Evolutionary conservation across 2,329 filamentous ascomycete species (phyloP).

Genomic region (Arachnomyces sp.): DNA sequence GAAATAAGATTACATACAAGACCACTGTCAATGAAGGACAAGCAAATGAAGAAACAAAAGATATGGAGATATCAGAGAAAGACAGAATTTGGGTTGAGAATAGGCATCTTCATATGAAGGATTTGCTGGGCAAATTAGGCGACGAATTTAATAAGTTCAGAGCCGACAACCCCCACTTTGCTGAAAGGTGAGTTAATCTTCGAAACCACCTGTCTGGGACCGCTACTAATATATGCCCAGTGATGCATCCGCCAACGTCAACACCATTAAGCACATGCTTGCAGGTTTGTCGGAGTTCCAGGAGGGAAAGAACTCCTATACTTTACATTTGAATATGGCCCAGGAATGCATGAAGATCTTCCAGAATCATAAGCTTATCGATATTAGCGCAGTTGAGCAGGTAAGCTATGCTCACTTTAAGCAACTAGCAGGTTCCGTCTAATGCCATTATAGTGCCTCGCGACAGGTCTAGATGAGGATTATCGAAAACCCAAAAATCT

Average conservation of each 20-base stretch:
- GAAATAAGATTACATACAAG: conserved; percentile 78
- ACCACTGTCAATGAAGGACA: conserved; percentile 69
- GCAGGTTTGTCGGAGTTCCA: conserved; percentile 90
- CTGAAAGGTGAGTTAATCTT: conserved; percentile 47
- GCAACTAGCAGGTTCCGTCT: neutral
- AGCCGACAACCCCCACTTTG: conserved; percentile 84
- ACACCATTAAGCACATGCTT: conserved; percentile 94
- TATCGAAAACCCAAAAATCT: conserved; percentile 84
- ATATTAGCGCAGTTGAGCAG: conserved; percentile 83
- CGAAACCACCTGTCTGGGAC: too few relatives aligned
- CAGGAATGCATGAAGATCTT: conserved; percentile 96
- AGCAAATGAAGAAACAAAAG: conserved; percentile 65
- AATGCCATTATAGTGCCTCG: conserved; percentile 51
- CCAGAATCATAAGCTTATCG: conserved; percentile 71
- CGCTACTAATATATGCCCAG: conserved; percentile 31
- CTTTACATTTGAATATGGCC: conserved; percentile 90
- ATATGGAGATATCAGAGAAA: conserved; percentile 82
- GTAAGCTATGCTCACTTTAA: conserved; percentile 23
- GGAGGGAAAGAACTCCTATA: conserved; percentile 91
- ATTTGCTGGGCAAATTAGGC: conserved; percentile 89
- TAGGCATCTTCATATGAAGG: conserved; percentile 93
- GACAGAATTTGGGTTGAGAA: conserved; percentile 95
- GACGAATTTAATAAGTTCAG: conserved; percentile 88
- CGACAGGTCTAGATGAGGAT: conserved; percentile 89
- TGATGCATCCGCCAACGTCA: conserved; percentile 65